phyloP scores from a whole-genome alignment of 148 eudicot species.

The Silene latifolia region DNA sequence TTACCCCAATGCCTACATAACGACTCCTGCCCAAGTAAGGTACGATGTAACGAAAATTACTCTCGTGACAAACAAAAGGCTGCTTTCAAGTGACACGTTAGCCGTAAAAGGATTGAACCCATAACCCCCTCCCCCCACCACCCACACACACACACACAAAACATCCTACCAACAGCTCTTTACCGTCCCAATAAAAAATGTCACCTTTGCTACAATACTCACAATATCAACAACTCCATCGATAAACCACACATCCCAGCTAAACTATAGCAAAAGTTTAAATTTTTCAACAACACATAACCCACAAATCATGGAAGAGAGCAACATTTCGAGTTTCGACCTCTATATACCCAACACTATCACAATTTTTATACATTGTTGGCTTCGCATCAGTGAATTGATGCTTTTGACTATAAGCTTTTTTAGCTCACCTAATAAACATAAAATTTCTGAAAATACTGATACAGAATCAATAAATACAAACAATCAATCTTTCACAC shows the following conservation, averaged over 20 bases:
- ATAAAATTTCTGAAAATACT: not conserved
- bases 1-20: not conserved
- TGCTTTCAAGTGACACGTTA: too few species aligned
- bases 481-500: not conserved
- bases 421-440: not conserved
- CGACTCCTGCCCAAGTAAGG: not conserved
- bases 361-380: not conserved
- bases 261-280: conserved; percentile 1
- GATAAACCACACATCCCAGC: not conserved
- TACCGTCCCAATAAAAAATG: too few species aligned
- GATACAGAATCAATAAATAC: not conserved
- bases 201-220: not conserved
- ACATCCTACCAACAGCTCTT: too few species aligned
- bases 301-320: not conserved
- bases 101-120: too few species aligned
- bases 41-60: not conserved
- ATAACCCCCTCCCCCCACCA: too few species aligned
- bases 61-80: not conserved
- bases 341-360: not conserved
- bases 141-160: too few species aligned
- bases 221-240: not conserved
- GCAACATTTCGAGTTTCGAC: not conserved
- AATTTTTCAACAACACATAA: not conserved
- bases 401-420: not conserved
- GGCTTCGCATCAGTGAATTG: not conserved